Conservation (phyloP, 345 rosid species). For the Citrus inodora region DNA sequence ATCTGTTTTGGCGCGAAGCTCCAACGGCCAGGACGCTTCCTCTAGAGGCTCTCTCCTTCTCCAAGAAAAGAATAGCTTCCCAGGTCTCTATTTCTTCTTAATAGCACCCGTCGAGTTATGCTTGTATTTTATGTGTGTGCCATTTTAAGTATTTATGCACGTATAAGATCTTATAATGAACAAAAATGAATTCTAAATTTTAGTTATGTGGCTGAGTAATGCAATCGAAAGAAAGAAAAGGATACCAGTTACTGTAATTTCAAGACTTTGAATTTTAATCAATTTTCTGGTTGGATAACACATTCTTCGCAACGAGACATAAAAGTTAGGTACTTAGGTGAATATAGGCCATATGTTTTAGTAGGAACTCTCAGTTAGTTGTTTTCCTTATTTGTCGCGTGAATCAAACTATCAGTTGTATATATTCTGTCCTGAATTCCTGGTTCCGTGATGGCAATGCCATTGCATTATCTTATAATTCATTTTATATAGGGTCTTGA, state of each 20-base stretch:
- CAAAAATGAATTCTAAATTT: background rate
- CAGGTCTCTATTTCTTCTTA: constrained; percentile 29
- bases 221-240: background rate
- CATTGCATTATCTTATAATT: background rate
- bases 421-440: background rate
- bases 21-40: constrained; percentile 22
- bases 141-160: too few relatives aligned
- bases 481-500: background rate
- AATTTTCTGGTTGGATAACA: background rate
- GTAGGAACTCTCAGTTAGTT: background rate
- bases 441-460: background rate
- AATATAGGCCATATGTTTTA: background rate
- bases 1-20: constrained; percentile 43
- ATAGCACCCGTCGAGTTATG: background rate
- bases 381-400: background rate
- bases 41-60: constrained; percentile 39
- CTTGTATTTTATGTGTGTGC: background rate
- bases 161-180: background rate
- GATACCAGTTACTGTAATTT: background rate
- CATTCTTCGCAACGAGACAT: background rate
- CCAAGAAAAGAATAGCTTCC: constrained; percentile 25
- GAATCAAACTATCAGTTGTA: background rate
- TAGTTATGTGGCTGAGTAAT: background rate
- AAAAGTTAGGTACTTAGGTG: background rate
- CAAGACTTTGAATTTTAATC: background rate